Percentiles rank a stretch among this genome's conserved stretches.
Evolutionary conservation across 257 asterid genomes (phyloP).

Genomic region (Ajuga chamaepitys): DNA sequence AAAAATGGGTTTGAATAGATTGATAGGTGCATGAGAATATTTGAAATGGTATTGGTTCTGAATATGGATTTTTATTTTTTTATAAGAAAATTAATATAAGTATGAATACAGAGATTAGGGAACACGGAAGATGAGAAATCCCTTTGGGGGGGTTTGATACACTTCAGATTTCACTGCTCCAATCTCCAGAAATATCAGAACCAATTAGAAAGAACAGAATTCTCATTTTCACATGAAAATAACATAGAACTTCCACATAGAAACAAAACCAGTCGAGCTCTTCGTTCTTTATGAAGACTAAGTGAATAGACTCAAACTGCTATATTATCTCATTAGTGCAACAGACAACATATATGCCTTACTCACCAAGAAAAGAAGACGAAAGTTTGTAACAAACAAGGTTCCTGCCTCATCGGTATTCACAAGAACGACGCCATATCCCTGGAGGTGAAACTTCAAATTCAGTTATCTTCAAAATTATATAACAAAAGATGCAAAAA

Average conservation of each 20-base stretch:
- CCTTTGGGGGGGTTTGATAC: too few relatives aligned
- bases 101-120: too few relatives aligned
- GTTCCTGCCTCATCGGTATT: conserved; percentile 93
- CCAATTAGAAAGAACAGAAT: neutral
- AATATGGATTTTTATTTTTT: neutral
- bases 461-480: conserved; percentile 19
- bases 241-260: neutral
- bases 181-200: too few relatives aligned
- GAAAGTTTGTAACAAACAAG: conserved; percentile 79
- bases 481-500: conserved; percentile 4
- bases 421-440: conserved; percentile 86
- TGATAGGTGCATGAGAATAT: neutral
- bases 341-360: conserved; percentile 1
- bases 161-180: too few relatives aligned
- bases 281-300: neutral
- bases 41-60: neutral
- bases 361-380: conserved; percentile 85
- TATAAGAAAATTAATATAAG: too few relatives aligned
- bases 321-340: neutral
- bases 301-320: neutral
- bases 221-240: neutral
- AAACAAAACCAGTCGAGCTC: neutral
- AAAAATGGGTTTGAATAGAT: neutral
- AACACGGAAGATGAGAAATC: too few relatives aligned
- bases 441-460: conserved; percentile 43